Evolutionary conservation across 805 yeast species (phyloP).

Genomic region (Ogataea ganodermae): DNA sequence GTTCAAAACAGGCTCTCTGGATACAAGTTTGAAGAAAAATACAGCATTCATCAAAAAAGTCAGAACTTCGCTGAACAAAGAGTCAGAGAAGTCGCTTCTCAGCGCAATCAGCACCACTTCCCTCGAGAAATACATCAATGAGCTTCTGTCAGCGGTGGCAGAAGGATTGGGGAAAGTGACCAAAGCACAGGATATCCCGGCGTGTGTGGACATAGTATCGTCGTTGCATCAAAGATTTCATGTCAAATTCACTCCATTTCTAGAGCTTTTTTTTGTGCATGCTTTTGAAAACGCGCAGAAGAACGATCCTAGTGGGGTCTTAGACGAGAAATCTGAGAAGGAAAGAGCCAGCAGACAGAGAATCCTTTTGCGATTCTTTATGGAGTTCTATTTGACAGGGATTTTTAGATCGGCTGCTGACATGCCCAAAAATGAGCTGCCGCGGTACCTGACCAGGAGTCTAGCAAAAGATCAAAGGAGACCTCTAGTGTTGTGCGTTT

Average conservation of each 20-base stretch:
- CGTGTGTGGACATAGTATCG: conserved; percentile 68
- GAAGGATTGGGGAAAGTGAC: conserved; percentile 61
- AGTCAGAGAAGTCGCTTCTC: conserved; percentile 47
- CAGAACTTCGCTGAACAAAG: conserved; percentile 56
- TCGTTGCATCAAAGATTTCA: conserved; percentile 78
- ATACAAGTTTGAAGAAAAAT: conserved; percentile 80
- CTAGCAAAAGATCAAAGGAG: conserved; percentile 35
- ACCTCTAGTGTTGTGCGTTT: conserved; percentile 43
- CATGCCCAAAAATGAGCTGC: conserved; percentile 42
- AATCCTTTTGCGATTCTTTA: conserved; percentile 49
- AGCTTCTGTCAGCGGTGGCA: conserved; percentile 58
- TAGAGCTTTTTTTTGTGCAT: conserved; percentile 45
- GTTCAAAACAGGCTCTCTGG: conserved; percentile 43
- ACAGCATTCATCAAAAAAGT: conserved; percentile 76
- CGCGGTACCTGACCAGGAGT: conserved; percentile 42
- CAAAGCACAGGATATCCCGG: conserved; percentile 57
- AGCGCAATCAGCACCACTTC: conserved; percentile 65
- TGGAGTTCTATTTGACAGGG: conserved; percentile 61
- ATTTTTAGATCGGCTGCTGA: conserved; percentile 51
- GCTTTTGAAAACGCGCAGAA: conserved; percentile 40
- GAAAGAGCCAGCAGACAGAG: conserved; percentile 45
- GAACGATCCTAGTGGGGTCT: neutral
- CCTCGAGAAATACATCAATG: conserved; percentile 73
- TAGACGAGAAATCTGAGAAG: conserved; percentile 21
- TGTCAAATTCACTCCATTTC: conserved; percentile 49